Percentiles rank a stretch among this genome's conserved stretches.
Conservation (phyloP, 352 stramenopile genomes). For the Phytophthora niederhauseri region DNA sequence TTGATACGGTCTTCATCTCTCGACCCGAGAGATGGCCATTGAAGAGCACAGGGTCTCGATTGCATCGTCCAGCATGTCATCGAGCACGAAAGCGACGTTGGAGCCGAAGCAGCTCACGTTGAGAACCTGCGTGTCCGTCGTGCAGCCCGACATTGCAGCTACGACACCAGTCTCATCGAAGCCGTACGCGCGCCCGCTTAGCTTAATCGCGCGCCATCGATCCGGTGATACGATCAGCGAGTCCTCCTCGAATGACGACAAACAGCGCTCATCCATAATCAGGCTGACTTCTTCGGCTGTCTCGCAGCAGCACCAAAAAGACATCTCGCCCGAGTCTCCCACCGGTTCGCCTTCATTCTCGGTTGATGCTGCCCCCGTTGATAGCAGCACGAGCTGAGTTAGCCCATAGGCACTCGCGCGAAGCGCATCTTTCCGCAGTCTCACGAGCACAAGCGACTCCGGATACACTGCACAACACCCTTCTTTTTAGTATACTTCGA, state of each 20-base stretch:
- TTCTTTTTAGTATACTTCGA: constrained; percentile 2
- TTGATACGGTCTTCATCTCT: constrained; percentile 43
- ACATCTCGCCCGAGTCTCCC: constrained; percentile 35
- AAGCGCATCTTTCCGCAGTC: constrained; percentile 77
- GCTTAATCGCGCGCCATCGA: constrained; percentile 86
- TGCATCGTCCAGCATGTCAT: constrained; percentile 77
- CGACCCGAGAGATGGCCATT: constrained; percentile 71
- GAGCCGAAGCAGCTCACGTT: constrained; percentile 88
- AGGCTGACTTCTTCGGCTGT: constrained; percentile 85
- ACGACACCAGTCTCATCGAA: constrained; percentile 91
- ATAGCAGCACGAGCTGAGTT: constrained; percentile 78
- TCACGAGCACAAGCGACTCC: constrained; percentile 76
- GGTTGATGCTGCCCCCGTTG: constrained; percentile 25
- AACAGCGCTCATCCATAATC: constrained; percentile 75
- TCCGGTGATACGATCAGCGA: constrained; percentile 86
- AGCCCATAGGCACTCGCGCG: constrained; percentile 77
- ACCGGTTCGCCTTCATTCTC: constrained; percentile 24
- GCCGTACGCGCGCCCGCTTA: constrained; percentile 78
- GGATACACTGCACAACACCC: constrained; percentile 59
- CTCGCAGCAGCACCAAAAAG: constrained; percentile 89
- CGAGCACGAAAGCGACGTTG: constrained; percentile 84
- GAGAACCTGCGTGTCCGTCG: constrained; percentile 80
- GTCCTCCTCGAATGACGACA: constrained; percentile 70
- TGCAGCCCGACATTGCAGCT: constrained; percentile 84
- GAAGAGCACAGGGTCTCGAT: constrained; percentile 69